Evolutionary conservation across 1,284 basidiomycete species (phyloP).

Genomic region (Phylloporus sp.): DNA sequence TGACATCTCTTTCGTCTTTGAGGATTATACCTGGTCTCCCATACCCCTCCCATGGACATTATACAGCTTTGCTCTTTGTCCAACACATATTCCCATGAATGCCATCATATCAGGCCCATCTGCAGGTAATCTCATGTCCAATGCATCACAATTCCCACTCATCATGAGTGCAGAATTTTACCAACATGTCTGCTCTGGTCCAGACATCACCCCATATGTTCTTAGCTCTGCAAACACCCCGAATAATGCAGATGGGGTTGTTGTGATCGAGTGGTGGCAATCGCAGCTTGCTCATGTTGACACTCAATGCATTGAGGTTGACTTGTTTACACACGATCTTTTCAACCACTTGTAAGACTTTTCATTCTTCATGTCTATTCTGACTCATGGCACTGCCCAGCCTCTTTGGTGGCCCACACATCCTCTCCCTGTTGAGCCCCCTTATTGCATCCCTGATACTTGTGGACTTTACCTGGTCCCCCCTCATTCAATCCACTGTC

Average conservation of each 20-base stretch:
- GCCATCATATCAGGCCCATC: slow-evolving; percentile 62
- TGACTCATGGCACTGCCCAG: slow-evolving; percentile 36
- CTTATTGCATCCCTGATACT: slow-evolving; percentile 56
- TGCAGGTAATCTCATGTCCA: slow-evolving; percentile 50
- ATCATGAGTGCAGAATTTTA: slow-evolving; percentile 48
- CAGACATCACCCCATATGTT: slow-evolving; percentile 35
- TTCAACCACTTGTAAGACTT: slow-evolving; percentile 55
- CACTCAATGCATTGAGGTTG: slow-evolving; percentile 52
- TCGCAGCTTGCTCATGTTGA: slow-evolving; percentile 42
- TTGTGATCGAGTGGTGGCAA: slow-evolving; percentile 56
- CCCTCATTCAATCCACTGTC: slow-evolving; percentile 57
- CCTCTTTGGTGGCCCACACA: slow-evolving; percentile 53
- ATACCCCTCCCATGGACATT: slow-evolving; percentile 51
- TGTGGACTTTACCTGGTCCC: slow-evolving; percentile 59
- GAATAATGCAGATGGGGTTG: slow-evolving; percentile 40
- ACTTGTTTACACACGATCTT: slow-evolving; percentile 42
- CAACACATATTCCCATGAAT: slow-evolving; percentile 62
- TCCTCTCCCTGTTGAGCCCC: slow-evolving; percentile 51
- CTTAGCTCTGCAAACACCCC: slow-evolving; percentile 47
- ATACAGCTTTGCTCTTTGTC: slow-evolving; percentile 54
- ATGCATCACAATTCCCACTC: slow-evolving; percentile 21
- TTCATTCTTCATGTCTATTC: neutral
- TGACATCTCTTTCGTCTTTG: slow-evolving; percentile 60
- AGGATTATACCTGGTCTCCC: slow-evolving; percentile 69
- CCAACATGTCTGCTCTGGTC: slow-evolving; percentile 39